Evolutionary conservation across 768 basidiomycete species (phyloP).

Genomic region (Galerina sulciceps): DNA sequence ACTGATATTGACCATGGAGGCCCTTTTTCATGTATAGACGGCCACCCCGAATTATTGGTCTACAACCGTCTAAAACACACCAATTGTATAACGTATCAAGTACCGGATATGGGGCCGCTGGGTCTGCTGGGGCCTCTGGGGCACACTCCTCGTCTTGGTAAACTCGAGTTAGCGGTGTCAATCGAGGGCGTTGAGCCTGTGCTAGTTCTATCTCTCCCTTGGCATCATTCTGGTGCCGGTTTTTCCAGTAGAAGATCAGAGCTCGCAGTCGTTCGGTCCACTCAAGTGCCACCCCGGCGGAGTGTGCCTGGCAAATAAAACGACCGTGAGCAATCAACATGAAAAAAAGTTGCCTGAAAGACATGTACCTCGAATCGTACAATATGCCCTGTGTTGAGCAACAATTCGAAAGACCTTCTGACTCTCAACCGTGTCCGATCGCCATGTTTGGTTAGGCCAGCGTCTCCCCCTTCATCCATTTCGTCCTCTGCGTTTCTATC

Average conservation of each 20-base stretch:
- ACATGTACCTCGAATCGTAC: slow-evolving; percentile 77
- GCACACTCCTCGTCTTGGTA: slow-evolving; percentile 43
- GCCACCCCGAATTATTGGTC: slow-evolving; percentile 73
- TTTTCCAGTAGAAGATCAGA: slow-evolving; percentile 79
- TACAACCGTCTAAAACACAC: slow-evolving; percentile 85
- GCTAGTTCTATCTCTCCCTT: slow-evolving; percentile 81
- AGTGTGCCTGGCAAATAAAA: slow-evolving; percentile 55
- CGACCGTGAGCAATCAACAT: neutral
- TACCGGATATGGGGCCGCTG: slow-evolving; percentile 57
- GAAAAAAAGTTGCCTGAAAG: neutral
- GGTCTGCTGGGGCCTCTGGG: slow-evolving; percentile 57
- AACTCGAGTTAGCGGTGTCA: slow-evolving; percentile 60
- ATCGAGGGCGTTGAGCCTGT: slow-evolving; percentile 57
- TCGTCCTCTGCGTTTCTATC: slow-evolving; percentile 54
- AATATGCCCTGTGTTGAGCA: slow-evolving; percentile 68
- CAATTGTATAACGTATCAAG: slow-evolving; percentile 79
- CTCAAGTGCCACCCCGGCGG: slow-evolving; percentile 69
- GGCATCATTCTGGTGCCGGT: slow-evolving; percentile 76
- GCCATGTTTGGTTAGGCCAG: slow-evolving; percentile 41
- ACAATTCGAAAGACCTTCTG: slow-evolving; percentile 78
- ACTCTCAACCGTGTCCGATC: slow-evolving; percentile 55
- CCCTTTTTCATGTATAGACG: slow-evolving; percentile 76
- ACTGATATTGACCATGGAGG: slow-evolving; percentile 80
- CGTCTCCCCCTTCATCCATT: slow-evolving; percentile 70
- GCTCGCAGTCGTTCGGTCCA: slow-evolving; percentile 83